Percentiles rank a stretch among this genome's conserved stretches.
Conservation (phyloP, 164 flowering plant genomes). For the Dillenia turbinata region DNA sequence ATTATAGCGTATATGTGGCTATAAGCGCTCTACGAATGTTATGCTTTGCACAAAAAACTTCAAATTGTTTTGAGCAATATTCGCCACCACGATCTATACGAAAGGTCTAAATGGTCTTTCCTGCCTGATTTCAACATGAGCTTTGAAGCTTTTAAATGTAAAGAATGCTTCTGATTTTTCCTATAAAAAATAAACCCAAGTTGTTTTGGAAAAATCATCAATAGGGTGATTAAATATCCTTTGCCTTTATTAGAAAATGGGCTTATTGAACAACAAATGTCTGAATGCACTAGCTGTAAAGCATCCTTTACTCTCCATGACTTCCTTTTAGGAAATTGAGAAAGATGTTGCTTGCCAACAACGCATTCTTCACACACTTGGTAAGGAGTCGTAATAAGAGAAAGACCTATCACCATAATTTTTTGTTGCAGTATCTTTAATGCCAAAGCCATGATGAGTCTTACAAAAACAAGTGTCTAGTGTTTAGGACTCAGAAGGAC, state of each 20-base stretch:
- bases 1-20: neutral
- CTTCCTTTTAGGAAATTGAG: conserved; percentile 6
- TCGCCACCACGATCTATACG: conserved; percentile 7
- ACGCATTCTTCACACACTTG: conserved; percentile 7
- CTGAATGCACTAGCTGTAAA: conserved; percentile 8
- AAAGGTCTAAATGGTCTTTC: conserved; percentile 10
- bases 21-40: neutral
- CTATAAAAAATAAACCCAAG: conserved; percentile 8
- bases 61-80: conserved; percentile 9
- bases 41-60: neutral
- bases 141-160: conserved; percentile 6
- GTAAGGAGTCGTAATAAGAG: conserved; percentile 5
- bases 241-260: conserved; percentile 11
- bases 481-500: no score
- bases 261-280: conserved; percentile 9
- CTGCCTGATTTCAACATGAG: conserved; percentile 4
- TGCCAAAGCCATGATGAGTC: conserved; percentile 4
- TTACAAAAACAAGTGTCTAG: no score
- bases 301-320: conserved; percentile 8
- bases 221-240: neutral
- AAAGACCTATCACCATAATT: conserved; percentile 2
- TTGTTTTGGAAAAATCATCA: conserved; percentile 1
- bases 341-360: conserved; percentile 5
- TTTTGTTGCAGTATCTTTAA: conserved; percentile 2
- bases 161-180: conserved; percentile 4